Base-by-base conservation (phyloP, 306 rosid species). In the Oxytropis ochrocephala region DNA sequence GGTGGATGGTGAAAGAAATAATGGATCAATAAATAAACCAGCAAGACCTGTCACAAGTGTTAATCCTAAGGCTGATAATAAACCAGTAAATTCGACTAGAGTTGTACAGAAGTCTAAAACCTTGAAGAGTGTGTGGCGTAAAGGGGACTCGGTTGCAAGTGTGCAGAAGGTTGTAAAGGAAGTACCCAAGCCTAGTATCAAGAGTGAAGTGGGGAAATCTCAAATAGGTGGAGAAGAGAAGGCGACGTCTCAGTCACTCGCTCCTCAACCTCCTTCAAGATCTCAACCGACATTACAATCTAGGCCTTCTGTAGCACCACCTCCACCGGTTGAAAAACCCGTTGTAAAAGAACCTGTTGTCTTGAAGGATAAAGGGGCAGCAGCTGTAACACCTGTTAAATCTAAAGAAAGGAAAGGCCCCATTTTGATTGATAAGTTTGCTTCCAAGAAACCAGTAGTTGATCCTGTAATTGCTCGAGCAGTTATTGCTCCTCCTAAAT, bases 81-180 rank as follows among this genome's bases (percentile, higher is more conserved):
- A 54, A 60, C 47, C 78, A 0, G 76, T 50, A 32, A 64, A 72
- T 69, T 55, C 84, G 0, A 12, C 13, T 3, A 8, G 76, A 36
- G 78, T n/a, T n/a, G n/a, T 11, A 63, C 79, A 68, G 52, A 89
- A 80, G 62, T 33, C 97, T 42, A 94, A 89, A 77, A 85, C 96
- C 8, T 42, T 80, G 81, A 94, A 91, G 84, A 94, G 99, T 70
- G 91, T 94, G 4, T 94, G 99, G 99, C 96, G 96, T 24, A 94
- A 94, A 82, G 99, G 99, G 57, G 99, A 94, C 70, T 58, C 87
- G 0, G 83, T 94, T 36, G 69, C 95, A n/a, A 48, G 57, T 2
- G 89, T 89, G 70, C 75, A 78, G 71, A 94, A 87, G 83, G 87
- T 85, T 75, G 88, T 82, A 24, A 86, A 73, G 81, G 89, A 88